Base-by-base conservation (phyloP, 495 filamentous ascomycete genomes). In the Aspergillus sclerotioniger region DNA sequence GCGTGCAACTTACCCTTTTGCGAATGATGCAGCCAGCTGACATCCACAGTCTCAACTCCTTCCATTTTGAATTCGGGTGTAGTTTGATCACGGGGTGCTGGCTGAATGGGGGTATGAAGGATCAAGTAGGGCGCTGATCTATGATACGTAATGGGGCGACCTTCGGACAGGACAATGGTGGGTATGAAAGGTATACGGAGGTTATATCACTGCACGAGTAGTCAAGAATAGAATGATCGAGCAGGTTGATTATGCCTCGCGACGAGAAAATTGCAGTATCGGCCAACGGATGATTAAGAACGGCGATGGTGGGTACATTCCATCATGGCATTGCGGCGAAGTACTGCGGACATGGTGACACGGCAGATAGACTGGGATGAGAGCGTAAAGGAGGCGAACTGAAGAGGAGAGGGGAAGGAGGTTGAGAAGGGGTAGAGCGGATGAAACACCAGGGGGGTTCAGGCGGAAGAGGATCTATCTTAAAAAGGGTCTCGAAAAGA, bases 1-100 rank as follows among this genome's bases (percentile, higher is more conserved):
- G 20, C 33, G 45, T 53, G 32, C 37, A 13, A 66, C 77, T 74
- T 64, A 80, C 85, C 83, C 83, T 79, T 84, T 52, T 82, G 82
- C 45, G 84, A 80, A 63, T 86, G 84, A 71, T 88, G 85, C 48
- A 87, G 78, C 85, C 85, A 88, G 71, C 78, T 83, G 55, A 88
- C 84, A 72, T 88, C 85, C 52, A 88, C 82, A 19, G 84, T 85
- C 66, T 87, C 80, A 58, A 85, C 78, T 37, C 76, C 78, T 67
- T 88, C 85, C 85, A 83, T 83, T 20, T 66, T 73, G 61, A 53
- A 44, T 28, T 3, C 17, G 12, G 25, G 8, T 35, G 0, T 43
- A 48, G 32, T 43, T 29, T 12, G 54, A n/a, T 50, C 25, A 6
- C 17, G 25, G n/a, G 13, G 16, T 50, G 47, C 10, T 50, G 7